Evolutionary conservation across 1,284 basidiomycete species (phyloP).

Genomic region (Ustanciosporium gigantosporum): DNA sequence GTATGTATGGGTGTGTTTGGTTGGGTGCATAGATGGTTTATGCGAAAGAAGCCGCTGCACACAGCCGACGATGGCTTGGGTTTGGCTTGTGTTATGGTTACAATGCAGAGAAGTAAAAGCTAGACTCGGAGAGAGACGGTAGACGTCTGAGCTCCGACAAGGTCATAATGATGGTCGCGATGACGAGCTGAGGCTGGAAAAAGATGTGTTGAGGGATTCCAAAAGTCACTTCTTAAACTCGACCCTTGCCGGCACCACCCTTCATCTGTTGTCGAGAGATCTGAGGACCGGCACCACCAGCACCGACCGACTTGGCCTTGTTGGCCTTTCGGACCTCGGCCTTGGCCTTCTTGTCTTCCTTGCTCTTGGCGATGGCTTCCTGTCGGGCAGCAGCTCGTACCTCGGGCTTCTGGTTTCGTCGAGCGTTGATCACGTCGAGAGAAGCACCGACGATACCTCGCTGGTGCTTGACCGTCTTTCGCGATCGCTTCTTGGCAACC

Average conservation of each 20-base stretch:
- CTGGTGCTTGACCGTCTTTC: conserved; percentile 96
- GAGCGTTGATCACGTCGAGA: conserved; percentile 84
- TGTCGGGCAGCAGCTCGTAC: conserved; percentile 79
- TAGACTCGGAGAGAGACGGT: no score
- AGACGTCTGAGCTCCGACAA: no score
- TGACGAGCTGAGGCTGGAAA: no score
- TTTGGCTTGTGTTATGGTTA: no score
- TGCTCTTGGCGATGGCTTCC: conserved; percentile 92
- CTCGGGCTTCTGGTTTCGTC: conserved; percentile 75
- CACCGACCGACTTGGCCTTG: conserved; percentile 66
- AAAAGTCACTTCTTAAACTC: conserved; percentile 28
- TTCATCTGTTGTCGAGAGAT: conserved; percentile 96
- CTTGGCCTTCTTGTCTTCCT: conserved; percentile 77
- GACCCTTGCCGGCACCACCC: conserved; percentile 66
- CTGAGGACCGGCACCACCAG: conserved; percentile 70
- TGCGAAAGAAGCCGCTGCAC: no score
- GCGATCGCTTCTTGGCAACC: conserved; percentile 95
- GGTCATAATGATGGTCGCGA: no score
- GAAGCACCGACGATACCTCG: conserved; percentile 98
- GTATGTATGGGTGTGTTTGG: no score
- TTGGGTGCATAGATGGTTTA: no score
- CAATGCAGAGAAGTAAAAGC: no score
- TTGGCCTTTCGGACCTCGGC: conserved; percentile 55
- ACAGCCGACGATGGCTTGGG: no score
- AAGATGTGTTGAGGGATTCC: background rate